Conservation (phyloP, 768 basidiomycete species). For the Boletus subparvulus region DNA sequence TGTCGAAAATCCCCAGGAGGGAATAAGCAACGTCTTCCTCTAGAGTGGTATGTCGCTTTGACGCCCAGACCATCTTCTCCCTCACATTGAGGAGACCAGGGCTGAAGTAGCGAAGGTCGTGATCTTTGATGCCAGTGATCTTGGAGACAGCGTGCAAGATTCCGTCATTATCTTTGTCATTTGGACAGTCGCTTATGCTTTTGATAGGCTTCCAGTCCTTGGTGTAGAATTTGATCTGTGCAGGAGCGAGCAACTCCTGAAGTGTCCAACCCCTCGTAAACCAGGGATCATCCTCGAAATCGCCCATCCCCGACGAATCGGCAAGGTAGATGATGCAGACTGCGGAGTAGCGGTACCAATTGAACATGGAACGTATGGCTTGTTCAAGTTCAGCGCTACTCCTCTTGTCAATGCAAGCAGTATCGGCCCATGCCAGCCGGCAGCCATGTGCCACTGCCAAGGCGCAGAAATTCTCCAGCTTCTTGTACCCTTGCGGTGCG, state of each 20-base stretch:
- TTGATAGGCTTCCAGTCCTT: conserved; percentile 1
- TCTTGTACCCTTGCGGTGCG: background rate
- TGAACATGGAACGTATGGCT: conserved; percentile 10
- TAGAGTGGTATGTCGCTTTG: conserved; percentile 1
- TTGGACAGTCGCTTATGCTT: background rate
- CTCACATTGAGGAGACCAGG: conserved; percentile 5
- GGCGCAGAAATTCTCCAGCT: background rate
- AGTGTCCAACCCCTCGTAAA: conserved; percentile 10
- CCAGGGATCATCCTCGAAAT: conserved; percentile 2
- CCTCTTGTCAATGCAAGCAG: conserved; percentile 21
- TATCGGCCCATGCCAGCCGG: conserved; percentile 33
- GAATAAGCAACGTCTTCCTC: conserved; percentile 6
- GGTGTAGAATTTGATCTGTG: conserved; percentile 4
- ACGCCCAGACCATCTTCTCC: conserved; percentile 14
- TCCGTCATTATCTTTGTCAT: background rate
- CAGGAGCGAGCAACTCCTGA: conserved; percentile 10
- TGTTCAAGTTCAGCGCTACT: conserved; percentile 10
- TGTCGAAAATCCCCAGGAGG: conserved; percentile 10
- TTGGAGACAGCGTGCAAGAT: background rate
- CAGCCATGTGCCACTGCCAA: background rate
- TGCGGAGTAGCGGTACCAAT: conserved; percentile 1
- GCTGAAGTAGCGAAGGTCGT: conserved; percentile 3
- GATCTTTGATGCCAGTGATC: background rate
- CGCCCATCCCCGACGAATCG: background rate
- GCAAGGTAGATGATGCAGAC: conserved; percentile 6